Conservation (phyloP, 768 basidiomycete species). For the Calocybe indica region DNA sequence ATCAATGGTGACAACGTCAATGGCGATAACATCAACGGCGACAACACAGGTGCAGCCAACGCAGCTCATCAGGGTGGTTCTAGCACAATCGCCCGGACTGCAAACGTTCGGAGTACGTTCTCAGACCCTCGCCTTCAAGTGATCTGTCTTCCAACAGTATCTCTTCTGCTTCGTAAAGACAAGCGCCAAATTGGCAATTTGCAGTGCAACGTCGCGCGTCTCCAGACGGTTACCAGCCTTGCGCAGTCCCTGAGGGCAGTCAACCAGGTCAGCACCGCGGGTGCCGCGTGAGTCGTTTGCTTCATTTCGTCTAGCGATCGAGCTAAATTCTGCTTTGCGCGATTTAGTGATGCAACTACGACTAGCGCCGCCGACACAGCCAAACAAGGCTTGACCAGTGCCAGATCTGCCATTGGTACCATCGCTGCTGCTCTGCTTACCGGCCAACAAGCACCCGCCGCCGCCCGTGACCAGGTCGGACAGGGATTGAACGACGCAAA, state of each 20-base stretch:
- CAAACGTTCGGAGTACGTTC: too few relatives aligned
- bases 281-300: conserved; percentile 9
- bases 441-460: conserved; percentile 14
- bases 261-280: conserved; percentile 7
- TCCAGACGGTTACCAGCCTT: conserved; percentile 10
- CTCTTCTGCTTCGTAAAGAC: background rate
- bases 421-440: conserved; percentile 17
- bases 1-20: background rate
- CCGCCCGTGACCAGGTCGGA: conserved; percentile 15
- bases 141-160: too few relatives aligned
- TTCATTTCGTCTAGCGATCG: background rate
- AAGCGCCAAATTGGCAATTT: conserved; percentile 12
- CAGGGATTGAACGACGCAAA: conserved; percentile 15
- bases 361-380: conserved; percentile 15
- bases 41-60: too few relatives aligned
- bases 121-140: too few relatives aligned
- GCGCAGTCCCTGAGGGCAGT: conserved; percentile 8
- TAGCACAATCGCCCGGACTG: too few relatives aligned
- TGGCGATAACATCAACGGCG: too few relatives aligned
- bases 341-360: conserved; percentile 15
- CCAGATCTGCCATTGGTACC: conserved; percentile 15
- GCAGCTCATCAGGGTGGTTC: background rate
- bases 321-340: background rate
- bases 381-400: conserved; percentile 13
- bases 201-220: conserved; percentile 11